Percentiles rank a stretch among this genome's conserved stretches.
phyloP scores from a whole-genome alignment of 1,284 basidiomycete species.

The Rhodotorula glutinis region DNA sequence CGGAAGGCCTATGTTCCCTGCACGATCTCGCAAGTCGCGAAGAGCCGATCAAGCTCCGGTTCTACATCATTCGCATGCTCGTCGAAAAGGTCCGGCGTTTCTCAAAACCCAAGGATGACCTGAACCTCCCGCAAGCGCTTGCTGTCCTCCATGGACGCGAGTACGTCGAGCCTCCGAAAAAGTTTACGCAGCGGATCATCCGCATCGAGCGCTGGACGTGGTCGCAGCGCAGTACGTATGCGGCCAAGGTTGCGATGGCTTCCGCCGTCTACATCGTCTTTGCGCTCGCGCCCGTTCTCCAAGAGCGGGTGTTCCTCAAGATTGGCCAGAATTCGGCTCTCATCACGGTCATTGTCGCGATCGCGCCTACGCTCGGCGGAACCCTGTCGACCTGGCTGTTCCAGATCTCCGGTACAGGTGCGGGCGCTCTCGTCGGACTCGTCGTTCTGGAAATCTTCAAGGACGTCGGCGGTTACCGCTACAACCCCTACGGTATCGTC shows the following conservation, averaged over 20 bases:
- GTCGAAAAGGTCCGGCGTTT: constrained; percentile 1
- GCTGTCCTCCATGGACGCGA: constrained; percentile 21
- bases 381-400: constrained; percentile 30
- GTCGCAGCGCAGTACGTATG: constrained; percentile 23
- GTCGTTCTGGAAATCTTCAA: constrained; percentile 44
- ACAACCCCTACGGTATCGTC: constrained; percentile 46
- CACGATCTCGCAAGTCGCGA: constrained; percentile 19
- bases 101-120: constrained; percentile 1
- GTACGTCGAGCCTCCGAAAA: constrained; percentile 13
- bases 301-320: constrained; percentile 28
- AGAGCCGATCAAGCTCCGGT: background rate
- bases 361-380: constrained; percentile 30
- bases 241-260: constrained; percentile 30
- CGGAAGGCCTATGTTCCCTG: constrained; percentile 26
- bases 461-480: constrained; percentile 49
- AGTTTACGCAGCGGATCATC: constrained; percentile 4
- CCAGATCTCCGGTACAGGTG: constrained; percentile 31
- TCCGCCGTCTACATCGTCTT: constrained; percentile 34
- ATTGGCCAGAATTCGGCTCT: constrained; percentile 26
- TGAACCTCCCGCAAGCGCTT: constrained; percentile 31
- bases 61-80: constrained; percentile 17
- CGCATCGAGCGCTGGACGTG: constrained; percentile 26
- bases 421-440: constrained; percentile 37
- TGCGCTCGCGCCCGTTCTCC: constrained; percentile 27
- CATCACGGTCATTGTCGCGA: constrained; percentile 35